Percentiles rank a stretch among this genome's conserved stretches.
These are phyloP conservation scores for Diaporthe humulicola DNA, from an alignment of 2,329 filamentous ascomycete genomes.

Conservation along the genomic window DNA sequence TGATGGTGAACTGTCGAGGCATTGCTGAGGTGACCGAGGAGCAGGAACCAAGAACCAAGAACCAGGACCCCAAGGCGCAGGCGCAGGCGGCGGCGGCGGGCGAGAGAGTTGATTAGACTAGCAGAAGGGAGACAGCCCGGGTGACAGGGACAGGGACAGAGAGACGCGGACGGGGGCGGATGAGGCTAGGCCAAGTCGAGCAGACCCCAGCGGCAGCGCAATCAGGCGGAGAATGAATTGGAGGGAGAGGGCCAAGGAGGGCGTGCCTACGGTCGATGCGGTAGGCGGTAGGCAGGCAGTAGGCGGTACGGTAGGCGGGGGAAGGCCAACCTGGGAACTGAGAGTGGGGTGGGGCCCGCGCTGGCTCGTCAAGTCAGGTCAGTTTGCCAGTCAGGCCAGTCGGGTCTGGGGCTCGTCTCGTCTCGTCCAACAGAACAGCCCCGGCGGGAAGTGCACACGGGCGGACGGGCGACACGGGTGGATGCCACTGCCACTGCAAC, in stretches of 20 bases:
- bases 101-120: slow-evolving; percentile 21
- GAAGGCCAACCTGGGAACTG: not conserved
- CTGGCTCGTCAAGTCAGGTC: slow-evolving; percentile 25
- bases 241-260: not conserved
- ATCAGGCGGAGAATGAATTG: slow-evolving; percentile 29
- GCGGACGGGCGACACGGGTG: not conserved
- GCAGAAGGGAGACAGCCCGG: slow-evolving; percentile 28
- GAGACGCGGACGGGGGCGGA: slow-evolving; percentile 2
- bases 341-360: slow-evolving; percentile 10
- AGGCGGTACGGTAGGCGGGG: not conserved
- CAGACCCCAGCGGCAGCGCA: slow-evolving; percentile 22
- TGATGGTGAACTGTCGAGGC: slow-evolving; percentile 37
- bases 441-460: not conserved
- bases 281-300: slow-evolving; percentile 1
- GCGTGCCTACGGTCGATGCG: not conserved
- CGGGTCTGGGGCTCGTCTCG: slow-evolving; percentile 20
- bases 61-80: slow-evolving; percentile 18
- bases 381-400: slow-evolving; percentile 16
- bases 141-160: slow-evolving; percentile 26
- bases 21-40: slow-evolving; percentile 29
- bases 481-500: slow-evolving; percentile 5
- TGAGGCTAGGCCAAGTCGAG: slow-evolving; percentile 27
- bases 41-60: slow-evolving; percentile 21
- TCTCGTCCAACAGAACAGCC: slow-evolving; percentile 19
- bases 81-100: slow-evolving; percentile 17